A percentile compares a stretch with the other conserved stretches of the same genome.
Conservation (phyloP, 106 monocot genomes). For the Platanthera zijinensis region DNA sequence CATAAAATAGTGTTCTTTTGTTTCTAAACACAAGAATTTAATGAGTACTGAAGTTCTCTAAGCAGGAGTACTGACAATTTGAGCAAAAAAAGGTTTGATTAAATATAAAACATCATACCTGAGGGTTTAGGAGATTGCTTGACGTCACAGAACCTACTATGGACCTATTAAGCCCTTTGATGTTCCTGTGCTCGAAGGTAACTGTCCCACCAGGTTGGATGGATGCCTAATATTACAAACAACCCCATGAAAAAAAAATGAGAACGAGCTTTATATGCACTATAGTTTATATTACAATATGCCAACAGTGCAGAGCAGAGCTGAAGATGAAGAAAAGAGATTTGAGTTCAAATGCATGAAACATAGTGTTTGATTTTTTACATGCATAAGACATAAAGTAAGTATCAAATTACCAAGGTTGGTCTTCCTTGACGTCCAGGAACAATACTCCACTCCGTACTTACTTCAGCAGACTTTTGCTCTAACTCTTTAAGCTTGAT, state of each 20-base stretch:
- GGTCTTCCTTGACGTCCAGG: conserved; percentile 84
- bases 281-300: neutral
- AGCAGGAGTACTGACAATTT: neutral
- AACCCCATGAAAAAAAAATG: neutral
- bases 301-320: neutral
- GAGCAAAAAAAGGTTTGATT: neutral
- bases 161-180: conserved; percentile 91
- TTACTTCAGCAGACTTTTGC: conserved; percentile 90
- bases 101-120: conserved; percentile 28
- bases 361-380: conserved; percentile 11
- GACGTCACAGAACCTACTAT: conserved; percentile 84
- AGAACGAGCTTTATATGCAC: neutral
- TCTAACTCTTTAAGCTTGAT: conserved; percentile 93
- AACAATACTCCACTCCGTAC: conserved; percentile 93
- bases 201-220: conserved; percentile 95
- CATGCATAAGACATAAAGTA: conserved; percentile 7
- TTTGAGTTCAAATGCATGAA: neutral
- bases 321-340: neutral
- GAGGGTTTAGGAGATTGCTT: conserved; percentile 91
- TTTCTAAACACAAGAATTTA: neutral
- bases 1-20: neutral
- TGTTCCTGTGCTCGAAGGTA: conserved; percentile 88
- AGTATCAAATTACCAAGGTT: conserved; percentile 51
- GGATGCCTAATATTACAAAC: conserved; percentile 56
- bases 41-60: neutral